Percentiles rank a stretch among this genome's conserved stretches.
These are phyloP conservation scores for Apophysomyces variabilis DNA, from an alignment of 371 early-diverging fungal species.

Conservation along the genomic window DNA sequence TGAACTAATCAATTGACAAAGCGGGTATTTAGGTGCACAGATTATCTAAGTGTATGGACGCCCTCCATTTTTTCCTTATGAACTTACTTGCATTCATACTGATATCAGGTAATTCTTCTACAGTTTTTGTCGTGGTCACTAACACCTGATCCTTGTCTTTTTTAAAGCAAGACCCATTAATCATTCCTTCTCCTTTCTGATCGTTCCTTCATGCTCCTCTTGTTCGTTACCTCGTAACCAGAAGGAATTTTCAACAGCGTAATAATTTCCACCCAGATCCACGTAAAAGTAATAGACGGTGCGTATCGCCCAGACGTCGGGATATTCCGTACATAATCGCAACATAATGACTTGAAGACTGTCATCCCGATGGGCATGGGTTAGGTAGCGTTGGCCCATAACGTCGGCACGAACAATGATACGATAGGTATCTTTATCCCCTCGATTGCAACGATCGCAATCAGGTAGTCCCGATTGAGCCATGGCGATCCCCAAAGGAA, in stretches of 20 bases:
- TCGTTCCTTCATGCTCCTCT: background rate
- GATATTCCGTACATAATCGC: constrained; percentile 30
- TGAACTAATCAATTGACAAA: constrained; percentile 27
- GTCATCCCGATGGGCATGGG: constrained; percentile 37
- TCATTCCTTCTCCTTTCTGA: background rate
- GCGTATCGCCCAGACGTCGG: constrained; percentile 28
- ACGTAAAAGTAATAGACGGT: constrained; percentile 41
- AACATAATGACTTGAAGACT: constrained; percentile 27
- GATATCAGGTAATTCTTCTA: constrained; percentile 32
- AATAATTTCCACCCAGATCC: constrained; percentile 46
- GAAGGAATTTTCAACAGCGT: constrained; percentile 31
- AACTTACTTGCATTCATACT: constrained; percentile 43
- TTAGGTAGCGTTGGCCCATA: constrained; percentile 15
- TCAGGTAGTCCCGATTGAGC: background rate
- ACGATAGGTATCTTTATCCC: constrained; percentile 18
- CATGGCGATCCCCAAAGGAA: background rate
- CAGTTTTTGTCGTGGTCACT: constrained; percentile 30
- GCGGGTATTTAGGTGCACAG: no score
- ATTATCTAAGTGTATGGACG: background rate
- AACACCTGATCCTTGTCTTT: constrained; percentile 43
- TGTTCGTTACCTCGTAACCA: constrained; percentile 44
- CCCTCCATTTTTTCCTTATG: no score
- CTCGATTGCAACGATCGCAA: constrained; percentile 19
- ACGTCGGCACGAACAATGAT: constrained; percentile 22
- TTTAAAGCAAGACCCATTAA: no score